These are phyloP conservation scores for Gossypium laxum DNA, from an alignment of 441 rosid genomes.

Conservation along the genomic window DNA sequence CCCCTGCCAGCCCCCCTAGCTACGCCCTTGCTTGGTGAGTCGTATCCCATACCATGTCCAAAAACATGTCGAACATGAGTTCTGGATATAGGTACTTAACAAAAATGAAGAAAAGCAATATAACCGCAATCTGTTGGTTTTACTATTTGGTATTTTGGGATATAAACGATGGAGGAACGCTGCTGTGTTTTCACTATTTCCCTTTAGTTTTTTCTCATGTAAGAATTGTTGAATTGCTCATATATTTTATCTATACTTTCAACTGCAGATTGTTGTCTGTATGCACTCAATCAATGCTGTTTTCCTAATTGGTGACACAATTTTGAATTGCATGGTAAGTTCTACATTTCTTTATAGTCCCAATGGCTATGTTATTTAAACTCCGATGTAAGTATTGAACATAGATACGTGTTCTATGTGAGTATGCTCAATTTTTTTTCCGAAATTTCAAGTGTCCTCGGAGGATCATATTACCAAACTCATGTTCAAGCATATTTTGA, in stretches of 20 bases:
- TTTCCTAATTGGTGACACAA: conserved; percentile 59
- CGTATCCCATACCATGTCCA: no score
- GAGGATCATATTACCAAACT: not conserved
- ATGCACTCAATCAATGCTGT: conserved; percentile 70
- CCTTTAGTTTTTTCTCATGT: not conserved
- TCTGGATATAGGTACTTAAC: no score
- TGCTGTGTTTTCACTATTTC: not conserved
- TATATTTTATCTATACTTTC: conserved; percentile 2
- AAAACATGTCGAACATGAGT: no score
- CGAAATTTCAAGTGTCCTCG: not conserved
- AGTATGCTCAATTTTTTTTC: not conserved
- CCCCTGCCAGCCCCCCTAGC: no score
- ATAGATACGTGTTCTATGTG: not conserved
- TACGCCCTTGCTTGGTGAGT: no score
- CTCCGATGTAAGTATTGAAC: not conserved
- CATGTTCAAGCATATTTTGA: no score
- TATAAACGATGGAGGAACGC: not conserved
- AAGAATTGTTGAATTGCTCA: not conserved
- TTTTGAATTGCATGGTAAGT: conserved; percentile 59
- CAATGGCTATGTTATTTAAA: not conserved
- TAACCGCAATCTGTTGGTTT: not conserved
- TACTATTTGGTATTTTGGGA: no score
- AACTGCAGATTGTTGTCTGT: conserved; percentile 51
- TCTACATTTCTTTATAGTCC: not conserved
- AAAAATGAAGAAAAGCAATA: no score